These are phyloP conservation scores for Leishmania braziliensis DNA, from an alignment of 208 protist genomes.

Conservation along the genomic window DNA sequence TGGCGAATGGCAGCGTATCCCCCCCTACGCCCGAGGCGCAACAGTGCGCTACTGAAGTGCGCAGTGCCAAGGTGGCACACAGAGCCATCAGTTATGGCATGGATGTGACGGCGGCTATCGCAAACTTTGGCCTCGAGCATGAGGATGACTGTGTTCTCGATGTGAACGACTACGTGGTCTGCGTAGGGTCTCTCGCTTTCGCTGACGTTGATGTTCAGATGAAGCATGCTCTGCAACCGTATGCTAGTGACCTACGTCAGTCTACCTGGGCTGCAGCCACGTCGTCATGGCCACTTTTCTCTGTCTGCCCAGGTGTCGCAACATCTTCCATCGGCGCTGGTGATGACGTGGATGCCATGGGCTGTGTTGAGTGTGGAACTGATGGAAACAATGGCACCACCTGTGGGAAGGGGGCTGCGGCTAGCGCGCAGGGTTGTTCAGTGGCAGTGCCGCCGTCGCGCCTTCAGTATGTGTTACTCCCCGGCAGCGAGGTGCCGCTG, in stretches of 20 bases:
- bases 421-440: background rate
- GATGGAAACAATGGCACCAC: background rate
- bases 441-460: background rate
- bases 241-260: conserved; percentile 11
- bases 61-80: too few relatives aligned
- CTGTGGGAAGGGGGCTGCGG: background rate
- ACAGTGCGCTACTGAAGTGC: background rate
- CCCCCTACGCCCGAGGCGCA: background rate
- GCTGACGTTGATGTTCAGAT: conserved; percentile 38
- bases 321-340: background rate
- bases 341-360: background rate
- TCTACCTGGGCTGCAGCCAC: conserved; percentile 22
- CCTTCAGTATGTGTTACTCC: conserved; percentile 19
- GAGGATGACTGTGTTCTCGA: conserved; percentile 3
- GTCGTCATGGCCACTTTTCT: background rate
- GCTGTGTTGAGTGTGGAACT: background rate
- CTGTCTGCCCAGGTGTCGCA: background rate
- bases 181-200: conserved; percentile 47
- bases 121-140: background rate
- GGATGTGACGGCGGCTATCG: background rate
- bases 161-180: conserved; percentile 66
- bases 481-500: conserved; percentile 21
- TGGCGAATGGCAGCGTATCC: background rate
- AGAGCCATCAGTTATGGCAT: background rate
- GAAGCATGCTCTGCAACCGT: conserved; percentile 9